Percentiles rank a stretch among this genome's conserved stretches.
Evolutionary conservation across 192 early-diverging fungal genomes (phyloP).

Genomic region (Funneliformis mosseae): DNA sequence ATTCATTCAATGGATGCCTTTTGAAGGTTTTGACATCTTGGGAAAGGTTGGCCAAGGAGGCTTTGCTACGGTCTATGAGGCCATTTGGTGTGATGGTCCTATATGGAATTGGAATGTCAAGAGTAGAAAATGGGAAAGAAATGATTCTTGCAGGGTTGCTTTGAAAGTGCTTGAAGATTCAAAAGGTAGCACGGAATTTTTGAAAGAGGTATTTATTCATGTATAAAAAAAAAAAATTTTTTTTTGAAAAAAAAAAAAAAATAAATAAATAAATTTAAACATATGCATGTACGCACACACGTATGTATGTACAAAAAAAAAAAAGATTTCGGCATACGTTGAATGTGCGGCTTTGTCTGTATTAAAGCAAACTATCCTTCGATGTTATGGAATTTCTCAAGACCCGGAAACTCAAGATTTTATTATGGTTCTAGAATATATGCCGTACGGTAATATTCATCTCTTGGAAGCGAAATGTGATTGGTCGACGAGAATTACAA

Average conservation of each 20-base stretch:
- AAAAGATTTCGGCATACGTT: not conserved
- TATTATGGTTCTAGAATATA: conserved; percentile 45
- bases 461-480: not conserved
- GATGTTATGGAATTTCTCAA: conserved; percentile 39
- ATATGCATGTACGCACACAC: no score
- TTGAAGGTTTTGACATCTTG: not conserved
- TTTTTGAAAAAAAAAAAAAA: no score
- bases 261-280: not conserved
- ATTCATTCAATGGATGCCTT: not conserved
- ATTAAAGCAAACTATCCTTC: not conserved
- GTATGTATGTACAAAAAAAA: not conserved
- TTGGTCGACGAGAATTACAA: not conserved
- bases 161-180: not conserved
- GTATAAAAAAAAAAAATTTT: no score
- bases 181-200: not conserved
- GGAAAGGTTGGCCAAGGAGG: not conserved
- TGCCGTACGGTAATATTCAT: conserved; percentile 15
- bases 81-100: not conserved
- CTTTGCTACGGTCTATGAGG: not conserved
- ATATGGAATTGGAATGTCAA: not conserved
- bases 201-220: not conserved
- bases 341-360: not conserved
- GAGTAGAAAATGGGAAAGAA: not conserved
- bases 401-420: conserved; percentile 40
- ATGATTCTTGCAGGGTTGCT: not conserved